These are phyloP conservation scores for Fusarium paranaense DNA, from an alignment of 2,329 filamentous ascomycete species.

Conservation along the genomic window DNA sequence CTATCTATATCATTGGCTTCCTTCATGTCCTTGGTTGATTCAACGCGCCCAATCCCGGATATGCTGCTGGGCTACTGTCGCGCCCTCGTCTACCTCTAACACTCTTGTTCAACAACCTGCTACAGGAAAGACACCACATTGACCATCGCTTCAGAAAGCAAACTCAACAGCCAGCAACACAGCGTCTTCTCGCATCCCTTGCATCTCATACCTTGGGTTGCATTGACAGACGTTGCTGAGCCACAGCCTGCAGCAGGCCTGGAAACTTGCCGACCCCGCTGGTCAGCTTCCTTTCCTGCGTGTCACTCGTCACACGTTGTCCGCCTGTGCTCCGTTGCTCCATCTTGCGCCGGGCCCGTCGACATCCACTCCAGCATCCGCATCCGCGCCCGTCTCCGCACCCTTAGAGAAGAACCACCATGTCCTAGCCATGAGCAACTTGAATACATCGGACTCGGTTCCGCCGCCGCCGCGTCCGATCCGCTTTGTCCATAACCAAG, in stretches of 20 bases:
- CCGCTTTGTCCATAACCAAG: slow-evolving; percentile 85
- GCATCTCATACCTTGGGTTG: slow-evolving; percentile 19
- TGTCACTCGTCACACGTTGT: slow-evolving; percentile 30
- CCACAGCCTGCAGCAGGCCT: slow-evolving; percentile 30
- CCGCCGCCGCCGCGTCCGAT: slow-evolving; percentile 68
- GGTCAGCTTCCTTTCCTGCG: slow-evolving; percentile 39
- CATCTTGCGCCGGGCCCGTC: slow-evolving; percentile 26
- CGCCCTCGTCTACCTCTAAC: slow-evolving; percentile 33
- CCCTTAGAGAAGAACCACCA: slow-evolving; percentile 45
- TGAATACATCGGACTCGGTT: slow-evolving; percentile 54
- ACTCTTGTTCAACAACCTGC: neutral
- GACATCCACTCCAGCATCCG: slow-evolving; percentile 14
- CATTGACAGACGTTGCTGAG: slow-evolving; percentile 30
- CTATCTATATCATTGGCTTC: slow-evolving; percentile 15
- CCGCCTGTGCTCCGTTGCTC: slow-evolving; percentile 28
- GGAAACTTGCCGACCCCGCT: slow-evolving; percentile 34
- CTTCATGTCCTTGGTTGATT: slow-evolving; percentile 37
- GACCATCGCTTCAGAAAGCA: slow-evolving; percentile 6
- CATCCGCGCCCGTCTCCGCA: slow-evolving; percentile 26
- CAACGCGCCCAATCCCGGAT: slow-evolving; percentile 22
- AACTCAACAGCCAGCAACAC: slow-evolving; percentile 9
- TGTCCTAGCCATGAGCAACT: slow-evolving; percentile 60
- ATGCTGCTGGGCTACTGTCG: slow-evolving; percentile 38
- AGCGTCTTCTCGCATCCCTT: slow-evolving; percentile 30
- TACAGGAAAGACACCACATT: slow-evolving; percentile 3